Evolutionary conservation across 306 rosid species (phyloP), one percentile per base, ranked within the genome.

Genomic region (Casuarina cunninghamiana): DNA sequence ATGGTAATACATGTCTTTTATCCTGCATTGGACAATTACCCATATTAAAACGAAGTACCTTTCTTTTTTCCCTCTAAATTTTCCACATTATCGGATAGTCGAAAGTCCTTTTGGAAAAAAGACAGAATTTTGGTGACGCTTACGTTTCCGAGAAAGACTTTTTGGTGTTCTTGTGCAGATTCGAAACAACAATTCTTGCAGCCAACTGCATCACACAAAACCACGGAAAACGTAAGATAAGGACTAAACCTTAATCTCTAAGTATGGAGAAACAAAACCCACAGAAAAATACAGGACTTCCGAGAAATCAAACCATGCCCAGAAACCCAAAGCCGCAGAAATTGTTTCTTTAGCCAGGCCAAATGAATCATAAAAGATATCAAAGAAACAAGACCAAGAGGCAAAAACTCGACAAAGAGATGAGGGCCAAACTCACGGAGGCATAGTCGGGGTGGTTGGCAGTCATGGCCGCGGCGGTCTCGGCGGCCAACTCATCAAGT

Each of bases 401-500:
- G 0, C 6, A 53, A 5, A 39, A 32, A 41, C 17, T 2, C 1
- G 3, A 21, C 37, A 26, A 5, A 43, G 4, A 53, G 12, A 42
- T 10, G 37, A 19, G 0, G 3, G 50, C 51, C 35, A 65, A 57
- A 87, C 95, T 82, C 35, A 95, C 98, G 2, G 88, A 90, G 3
- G 99, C 99, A 35, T 95, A 95, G 69, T 95, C 99, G 4, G 97
- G 97, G 63, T 91, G 99, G 65, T 85, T 93, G 0, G 99, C 89
- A 0, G 97, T 95, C 97, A 95, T 74, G 5, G 97, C 97, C 0
- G 97, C 97, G 13, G 99, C 97, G 0, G 97, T 95, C 87, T 95
- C 99, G 2, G 99, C 99, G 0, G 99, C 98, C 82, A 95, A 79
- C 74, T 95, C 98, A 76, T 95, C 99, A 5, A 95, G 97, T 80